These are phyloP conservation scores for Lentinula lateritia DNA, from an alignment of 768 basidiomycete genomes.

Conservation along the genomic window DNA sequence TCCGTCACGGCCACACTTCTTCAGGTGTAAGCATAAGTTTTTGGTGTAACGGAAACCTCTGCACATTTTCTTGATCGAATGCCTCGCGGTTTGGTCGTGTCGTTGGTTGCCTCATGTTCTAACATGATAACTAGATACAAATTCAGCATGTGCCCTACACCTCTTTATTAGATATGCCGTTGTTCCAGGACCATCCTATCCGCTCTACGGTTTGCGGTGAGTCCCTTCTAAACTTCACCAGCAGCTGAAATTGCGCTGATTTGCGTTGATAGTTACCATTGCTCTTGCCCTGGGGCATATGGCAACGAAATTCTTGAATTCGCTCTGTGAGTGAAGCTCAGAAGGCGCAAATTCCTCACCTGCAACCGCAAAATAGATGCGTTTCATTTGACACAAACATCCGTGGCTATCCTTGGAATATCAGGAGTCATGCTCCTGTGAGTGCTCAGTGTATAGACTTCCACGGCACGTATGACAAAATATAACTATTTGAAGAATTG, in stretches of 20 bases:
- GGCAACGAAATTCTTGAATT: slow-evolving; percentile 44
- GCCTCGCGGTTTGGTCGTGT: slow-evolving; percentile 5
- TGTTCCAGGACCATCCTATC: slow-evolving; percentile 43
- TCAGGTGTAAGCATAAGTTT: background rate
- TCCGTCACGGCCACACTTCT: background rate
- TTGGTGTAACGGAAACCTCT: background rate
- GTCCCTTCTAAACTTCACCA: background rate
- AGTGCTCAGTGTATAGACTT: slow-evolving; percentile 18
- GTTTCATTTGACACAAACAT: slow-evolving; percentile 67
- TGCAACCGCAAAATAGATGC: slow-evolving; percentile 34
- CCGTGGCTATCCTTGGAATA: slow-evolving; percentile 64
- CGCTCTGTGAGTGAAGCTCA: slow-evolving; percentile 30
- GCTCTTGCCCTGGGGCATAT: slow-evolving; percentile 45
- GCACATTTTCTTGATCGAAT: background rate
- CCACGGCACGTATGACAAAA: background rate
- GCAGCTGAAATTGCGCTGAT: background rate
- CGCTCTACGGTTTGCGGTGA: slow-evolving; percentile 39
- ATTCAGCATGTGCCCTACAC: slow-evolving; percentile 2
- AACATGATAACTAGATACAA: slow-evolving; percentile 12
- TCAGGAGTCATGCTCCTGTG: slow-evolving; percentile 62
- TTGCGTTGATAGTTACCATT: slow-evolving; percentile 31
- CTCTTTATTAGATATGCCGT: slow-evolving; percentile 28
- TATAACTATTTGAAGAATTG: slow-evolving; percentile 36
- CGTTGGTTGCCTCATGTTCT: slow-evolving; percentile 16
- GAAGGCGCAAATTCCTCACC: background rate